A percentile compares a stretch with the other conserved stretches of the same genome.
Conservation (phyloP, 1,284 basidiomycete genomes). For the Sanghuangporus sanghuang region DNA sequence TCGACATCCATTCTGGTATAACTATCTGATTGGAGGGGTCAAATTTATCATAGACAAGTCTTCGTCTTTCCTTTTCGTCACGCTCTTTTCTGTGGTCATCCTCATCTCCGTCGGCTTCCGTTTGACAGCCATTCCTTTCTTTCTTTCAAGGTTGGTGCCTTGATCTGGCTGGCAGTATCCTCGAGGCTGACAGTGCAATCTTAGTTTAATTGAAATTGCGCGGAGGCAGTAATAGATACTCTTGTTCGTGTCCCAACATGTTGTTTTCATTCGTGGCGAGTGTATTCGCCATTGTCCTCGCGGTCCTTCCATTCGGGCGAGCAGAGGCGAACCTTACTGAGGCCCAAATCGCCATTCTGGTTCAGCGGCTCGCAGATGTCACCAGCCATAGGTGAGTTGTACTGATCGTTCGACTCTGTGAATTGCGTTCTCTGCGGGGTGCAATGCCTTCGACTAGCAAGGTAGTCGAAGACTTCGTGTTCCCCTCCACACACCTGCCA, state of each 20-base stretch:
- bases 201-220: background rate
- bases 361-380: slow-evolving; percentile 39
- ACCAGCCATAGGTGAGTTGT: slow-evolving; percentile 42
- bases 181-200: background rate
- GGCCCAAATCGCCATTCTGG: slow-evolving; percentile 33
- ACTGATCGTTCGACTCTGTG: background rate
- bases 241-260: background rate
- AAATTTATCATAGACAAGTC: background rate
- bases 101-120: background rate
- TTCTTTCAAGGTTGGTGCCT: background rate
- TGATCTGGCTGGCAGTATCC: background rate
- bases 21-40: too few species aligned
- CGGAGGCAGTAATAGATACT: background rate
- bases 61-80: background rate
- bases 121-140: background rate
- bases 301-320: background rate
- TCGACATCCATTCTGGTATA: too few species aligned
- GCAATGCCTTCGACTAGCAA: background rate
- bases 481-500: too few species aligned
- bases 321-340: slow-evolving; percentile 30
- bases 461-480: too few species aligned
- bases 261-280: background rate
- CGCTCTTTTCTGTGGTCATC: background rate
- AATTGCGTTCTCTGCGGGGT: background rate
- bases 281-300: background rate